Conservation (phyloP, 768 basidiomycete species). For the Tricholoma sp. region DNA sequence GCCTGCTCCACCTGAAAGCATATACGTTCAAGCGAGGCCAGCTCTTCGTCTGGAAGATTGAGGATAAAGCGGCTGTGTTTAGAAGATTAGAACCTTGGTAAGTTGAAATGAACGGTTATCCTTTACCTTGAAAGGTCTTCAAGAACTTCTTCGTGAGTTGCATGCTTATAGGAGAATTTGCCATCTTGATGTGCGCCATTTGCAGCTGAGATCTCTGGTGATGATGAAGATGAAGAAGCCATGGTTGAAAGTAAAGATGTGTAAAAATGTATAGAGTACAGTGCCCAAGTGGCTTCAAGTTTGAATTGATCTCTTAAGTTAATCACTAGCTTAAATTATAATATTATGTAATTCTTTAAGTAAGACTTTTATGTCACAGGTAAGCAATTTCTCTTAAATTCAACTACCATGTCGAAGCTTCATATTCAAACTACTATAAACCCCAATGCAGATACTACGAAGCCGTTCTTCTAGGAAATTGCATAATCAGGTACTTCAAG, state of each 20-base stretch:
- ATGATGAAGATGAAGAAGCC: constrained; percentile 76
- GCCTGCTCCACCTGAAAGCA: constrained; percentile 99
- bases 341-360: neutral
- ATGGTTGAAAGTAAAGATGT: constrained; percentile 32
- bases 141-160: constrained; percentile 78
- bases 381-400: neutral
- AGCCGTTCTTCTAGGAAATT: neutral
- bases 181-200: constrained; percentile 29
- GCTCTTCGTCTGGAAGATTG: constrained; percentile 92
- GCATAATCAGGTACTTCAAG: constrained; percentile 5
- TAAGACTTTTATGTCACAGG: too few relatives aligned
- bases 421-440: neutral
- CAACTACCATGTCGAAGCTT: neutral
- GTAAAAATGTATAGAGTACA: constrained; percentile 14
- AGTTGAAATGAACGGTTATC: constrained; percentile 9
- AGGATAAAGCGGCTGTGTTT: constrained; percentile 87
- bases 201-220: constrained; percentile 62
- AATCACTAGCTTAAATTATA: too few relatives aligned
- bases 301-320: too few relatives aligned
- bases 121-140: constrained; percentile 89
- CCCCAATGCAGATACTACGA: neutral
- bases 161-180: constrained; percentile 61
- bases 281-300: neutral
- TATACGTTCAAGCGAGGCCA: constrained; percentile 85
- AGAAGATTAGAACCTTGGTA: constrained; percentile 2